Evolutionary conservation across 1,284 basidiomycete genomes (phyloP), one percentile per base, ranked within the genome.

Genomic region (Trametes hirsuta): DNA sequence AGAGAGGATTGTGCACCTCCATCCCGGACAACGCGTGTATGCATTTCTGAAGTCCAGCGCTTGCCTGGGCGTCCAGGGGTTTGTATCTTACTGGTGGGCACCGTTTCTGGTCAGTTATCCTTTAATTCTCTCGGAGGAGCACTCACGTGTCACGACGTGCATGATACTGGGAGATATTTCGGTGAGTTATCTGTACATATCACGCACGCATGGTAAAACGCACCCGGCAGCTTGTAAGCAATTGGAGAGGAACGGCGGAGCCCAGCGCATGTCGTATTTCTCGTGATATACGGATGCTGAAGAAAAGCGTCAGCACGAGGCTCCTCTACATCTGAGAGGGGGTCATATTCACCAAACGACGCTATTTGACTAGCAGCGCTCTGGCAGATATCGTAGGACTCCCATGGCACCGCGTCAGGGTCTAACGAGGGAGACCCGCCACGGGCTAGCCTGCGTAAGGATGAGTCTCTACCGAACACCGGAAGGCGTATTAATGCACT

Each of bases 191-290:
- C 9, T 2, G 15, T 49, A 48, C 37, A 35, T 12, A 42, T 45
- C 18, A 44, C 10, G 21, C 8, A 18, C 5, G 22, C 11, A 22
- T 24, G n/a, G 36, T 24, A 18, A 11, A 8, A 77, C 88, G 68
- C 72, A 91, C 90, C 87, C 87, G 50, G 93, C 88, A 66, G 82
- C 85, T 52, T 95, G 84, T 41, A 94, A 75, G 70, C 88, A 90
- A 24, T 88, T 87, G 3, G 86, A 83, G 54, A 93, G 69, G 71
- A 92, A 87, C 0, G 91, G 84, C 1, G 90, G 85, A 22, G 81
- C 80, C 47, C 85, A 81, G 53, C 82, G 84, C 54, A 94, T 76
- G 45, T 83, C 81, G 66, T 86, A 92, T 45, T 75, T 81, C 61
- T 87, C 83, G 18, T 84, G 79, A 68, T 85, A 90, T 1, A 79